Evolutionary conservation across 805 yeast genomes (phyloP), one percentile per base, ranked within the genome.

Genomic region (Wickerhamomyces tratensis): DNA sequence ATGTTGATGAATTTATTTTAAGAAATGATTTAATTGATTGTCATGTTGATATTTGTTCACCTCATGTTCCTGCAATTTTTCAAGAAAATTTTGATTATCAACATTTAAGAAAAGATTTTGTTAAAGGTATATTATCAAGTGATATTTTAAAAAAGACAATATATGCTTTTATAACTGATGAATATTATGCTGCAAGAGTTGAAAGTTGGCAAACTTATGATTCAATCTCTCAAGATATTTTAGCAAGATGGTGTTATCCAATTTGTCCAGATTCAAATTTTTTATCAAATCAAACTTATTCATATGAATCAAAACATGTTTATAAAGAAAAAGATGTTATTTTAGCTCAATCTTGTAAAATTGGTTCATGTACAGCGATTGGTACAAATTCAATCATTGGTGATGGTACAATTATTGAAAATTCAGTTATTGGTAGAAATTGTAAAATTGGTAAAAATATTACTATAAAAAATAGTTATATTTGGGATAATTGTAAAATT

Each of bases 1-100:
- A 63, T 45, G 79, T 85, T 33, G 82, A 77, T 38, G 94, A 86
- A 47, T 79, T 93, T 50, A 74, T 76, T 9, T 70, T 93, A 44
- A 77, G 96, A 57, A 93, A 93, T 61, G 98, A 93, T 62, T 74
- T 93, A 49, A 89, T 93, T 45, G 98, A 93, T 66, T 93, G 98
- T 61, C 93, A 85, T 59, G 88, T 93, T 43, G 98, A 93, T 64
- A 87, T 93, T 46, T 93, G 98, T 63, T 74, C 97, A 7, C 87
- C 95, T 2, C 87, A 82, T 50, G 96, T 93, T 10, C 97, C 97
- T 1, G 93, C 94, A 13, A 82, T 91, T 46, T 93, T 91, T 66
- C 95, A 87, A 54, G 98, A 93, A 56, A 91, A 93, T 61, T 93
- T 93, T 54, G 98, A 93, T 65, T 93, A 89, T 61, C 96, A 91